A percentile compares a stretch with the other conserved stretches of the same genome.
Conservation (phyloP, 257 asterid species). For the Henckelia pumila region DNA sequence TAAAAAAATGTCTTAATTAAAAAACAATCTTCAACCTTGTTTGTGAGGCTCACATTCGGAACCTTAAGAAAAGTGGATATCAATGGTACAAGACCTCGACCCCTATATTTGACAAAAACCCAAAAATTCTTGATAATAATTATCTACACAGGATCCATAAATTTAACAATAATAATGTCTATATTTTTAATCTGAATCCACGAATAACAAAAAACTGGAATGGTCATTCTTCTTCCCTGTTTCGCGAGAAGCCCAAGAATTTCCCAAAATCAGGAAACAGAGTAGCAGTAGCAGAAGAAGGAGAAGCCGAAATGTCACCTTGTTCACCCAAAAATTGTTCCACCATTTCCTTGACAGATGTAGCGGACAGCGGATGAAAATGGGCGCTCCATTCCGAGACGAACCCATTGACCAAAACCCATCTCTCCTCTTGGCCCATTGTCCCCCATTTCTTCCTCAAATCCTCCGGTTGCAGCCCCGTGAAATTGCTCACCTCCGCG, state of each 20-base stretch:
- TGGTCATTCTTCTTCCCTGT: constrained; percentile 17
- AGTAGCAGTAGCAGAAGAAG: constrained; percentile 26
- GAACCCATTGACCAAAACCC: constrained; percentile 50
- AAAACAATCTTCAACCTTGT: too few species aligned
- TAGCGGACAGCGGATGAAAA: constrained; percentile 75
- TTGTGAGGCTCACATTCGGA: too few species aligned
- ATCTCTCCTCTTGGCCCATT: constrained; percentile 54
- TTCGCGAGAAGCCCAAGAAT: constrained; percentile 45
- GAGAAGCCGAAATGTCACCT: constrained; percentile 18
- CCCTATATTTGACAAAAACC: too few species aligned
- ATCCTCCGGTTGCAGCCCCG: constrained; percentile 53
- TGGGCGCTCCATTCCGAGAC: constrained; percentile 64
- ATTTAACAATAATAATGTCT: too few species aligned
- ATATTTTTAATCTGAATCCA: too few species aligned
- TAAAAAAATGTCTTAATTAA: too few species aligned
- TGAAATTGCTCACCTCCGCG: constrained; percentile 50
- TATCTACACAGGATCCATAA: too few species aligned
- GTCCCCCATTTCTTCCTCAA: constrained; percentile 55
- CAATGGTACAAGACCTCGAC: too few species aligned
- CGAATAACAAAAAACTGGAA: background rate
- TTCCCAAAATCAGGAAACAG: constrained; percentile 41
- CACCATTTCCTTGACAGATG: constrained; percentile 61
- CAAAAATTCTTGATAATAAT: too few species aligned
- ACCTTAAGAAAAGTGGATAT: too few species aligned
- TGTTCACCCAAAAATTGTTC: constrained; percentile 47